Evolutionary conservation across 768 basidiomycete species (phyloP).

Genomic region (Amanita rubescens): DNA sequence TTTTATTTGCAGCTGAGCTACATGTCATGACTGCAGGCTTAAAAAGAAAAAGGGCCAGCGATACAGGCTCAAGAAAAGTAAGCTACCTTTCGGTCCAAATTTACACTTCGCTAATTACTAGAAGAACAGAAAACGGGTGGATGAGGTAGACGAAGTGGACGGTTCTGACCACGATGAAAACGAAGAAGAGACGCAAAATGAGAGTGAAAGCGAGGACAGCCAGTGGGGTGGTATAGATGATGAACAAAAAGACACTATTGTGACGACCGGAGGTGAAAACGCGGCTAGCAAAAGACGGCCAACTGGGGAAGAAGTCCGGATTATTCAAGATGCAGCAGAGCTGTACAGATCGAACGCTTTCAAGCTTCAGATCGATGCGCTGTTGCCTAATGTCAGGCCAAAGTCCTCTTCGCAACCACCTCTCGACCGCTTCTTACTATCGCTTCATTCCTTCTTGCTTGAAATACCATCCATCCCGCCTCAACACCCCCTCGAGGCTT

Average conservation of each 20-base stretch:
- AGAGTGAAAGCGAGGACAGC: conserved; percentile 3
- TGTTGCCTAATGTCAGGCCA: conserved; percentile 70
- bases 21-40: conserved; percentile 15
- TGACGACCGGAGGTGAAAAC: conserved; percentile 1
- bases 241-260: background rate
- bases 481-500: conserved; percentile 60
- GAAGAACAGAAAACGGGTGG: conserved; percentile 5
- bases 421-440: conserved; percentile 61
- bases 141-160: background rate
- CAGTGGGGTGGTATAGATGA: conserved; percentile 14
- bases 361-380: conserved; percentile 78
- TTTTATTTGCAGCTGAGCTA: background rate
- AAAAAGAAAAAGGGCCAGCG: conserved; percentile 19
- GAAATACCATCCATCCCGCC: conserved; percentile 49
- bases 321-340: conserved; percentile 66
- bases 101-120: background rate
- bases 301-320: conserved; percentile 61
- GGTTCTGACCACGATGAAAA: conserved; percentile 4
- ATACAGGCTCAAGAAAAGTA: conserved; percentile 14
- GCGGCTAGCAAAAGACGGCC: conserved; percentile 47
- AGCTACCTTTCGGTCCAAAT: background rate
- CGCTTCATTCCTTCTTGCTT: conserved; percentile 59
- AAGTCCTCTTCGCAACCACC: conserved; percentile 48
- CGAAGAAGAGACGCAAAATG: background rate
- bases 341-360: conserved; percentile 75